Evolutionary conservation across 2,329 filamentous ascomycete species (phyloP).

Genomic region (Raffaelea arxii): DNA sequence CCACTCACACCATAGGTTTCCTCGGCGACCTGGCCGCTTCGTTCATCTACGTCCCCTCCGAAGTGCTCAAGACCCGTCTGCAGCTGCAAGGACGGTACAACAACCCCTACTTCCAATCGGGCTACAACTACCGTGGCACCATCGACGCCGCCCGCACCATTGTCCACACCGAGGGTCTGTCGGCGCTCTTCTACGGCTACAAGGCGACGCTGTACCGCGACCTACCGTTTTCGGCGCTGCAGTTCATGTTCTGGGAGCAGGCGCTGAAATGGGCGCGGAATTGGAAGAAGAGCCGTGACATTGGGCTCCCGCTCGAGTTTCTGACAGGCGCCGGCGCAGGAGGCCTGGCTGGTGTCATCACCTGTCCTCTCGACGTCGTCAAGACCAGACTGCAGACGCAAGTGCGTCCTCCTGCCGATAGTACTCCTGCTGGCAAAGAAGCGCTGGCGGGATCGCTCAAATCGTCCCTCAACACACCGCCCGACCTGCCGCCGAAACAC

Average conservation of each 20-base stretch:
- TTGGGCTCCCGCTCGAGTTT: conserved; percentile 77
- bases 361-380: conserved; percentile 92
- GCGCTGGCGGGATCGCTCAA: conserved; percentile 7
- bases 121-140: conserved; percentile 90
- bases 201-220: conserved; percentile 92
- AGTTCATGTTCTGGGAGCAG: conserved; percentile 98
- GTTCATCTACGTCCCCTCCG: conserved; percentile 89
- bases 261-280: conserved; percentile 72
- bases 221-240: conserved; percentile 87
- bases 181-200: conserved; percentile 91
- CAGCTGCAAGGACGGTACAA: conserved; percentile 93
- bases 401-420: conserved; percentile 29
- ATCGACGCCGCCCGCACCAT: conserved; percentile 80
- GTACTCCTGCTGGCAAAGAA: conserved; percentile 13
- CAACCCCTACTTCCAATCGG: conserved; percentile 86
- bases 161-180: conserved; percentile 67
- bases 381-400: conserved; percentile 97
- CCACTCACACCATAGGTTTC: conserved; percentile 51
- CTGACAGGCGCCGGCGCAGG: conserved; percentile 83
- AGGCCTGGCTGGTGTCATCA: conserved; percentile 86
- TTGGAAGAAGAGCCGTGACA: conserved; percentile 71
- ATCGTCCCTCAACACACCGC: conserved; percentile 4
- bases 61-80: conserved; percentile 93
- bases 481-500: conserved; percentile 9
- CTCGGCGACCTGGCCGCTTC: conserved; percentile 87